A percentile compares a stretch with the other conserved stretches of the same genome.
These are phyloP conservation scores for Onygenales sp. DNA, from an alignment of 2,329 filamentous ascomycete species.

Conservation along the genomic window DNA sequence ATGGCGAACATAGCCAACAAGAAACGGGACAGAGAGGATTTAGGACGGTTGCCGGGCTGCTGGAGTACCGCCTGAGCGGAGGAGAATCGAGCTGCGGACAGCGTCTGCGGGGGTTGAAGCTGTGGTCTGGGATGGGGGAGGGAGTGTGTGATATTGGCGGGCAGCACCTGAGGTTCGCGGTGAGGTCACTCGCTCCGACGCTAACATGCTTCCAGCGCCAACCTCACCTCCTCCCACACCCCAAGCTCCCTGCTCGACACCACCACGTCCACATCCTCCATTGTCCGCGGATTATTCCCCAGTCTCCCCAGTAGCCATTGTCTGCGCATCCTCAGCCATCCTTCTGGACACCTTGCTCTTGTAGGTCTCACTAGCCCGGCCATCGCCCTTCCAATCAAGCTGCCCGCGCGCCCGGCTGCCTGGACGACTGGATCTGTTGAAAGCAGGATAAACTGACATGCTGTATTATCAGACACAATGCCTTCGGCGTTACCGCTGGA, in stretches of 20 bases:
- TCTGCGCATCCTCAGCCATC: too few relatives aligned
- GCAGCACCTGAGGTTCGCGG: neutral
- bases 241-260: too few relatives aligned
- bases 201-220: too few relatives aligned
- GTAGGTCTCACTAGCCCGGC: too few relatives aligned
- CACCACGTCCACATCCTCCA: too few relatives aligned
- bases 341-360: too few relatives aligned
- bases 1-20: neutral
- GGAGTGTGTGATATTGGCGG: too few relatives aligned
- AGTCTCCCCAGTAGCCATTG: too few relatives aligned
- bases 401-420: neutral
- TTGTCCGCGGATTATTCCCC: too few relatives aligned
- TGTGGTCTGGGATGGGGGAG: neutral
- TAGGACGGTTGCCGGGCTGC: neutral
- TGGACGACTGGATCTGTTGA: neutral
- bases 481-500: slow-evolving; percentile 7
- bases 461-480: neutral
- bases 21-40: neutral
- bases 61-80: neutral
- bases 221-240: too few relatives aligned
- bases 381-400: too few relatives aligned
- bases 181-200: neutral
- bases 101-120: neutral
- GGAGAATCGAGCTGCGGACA: neutral
- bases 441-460: neutral